Evolutionary conservation across 2,329 filamentous ascomycete genomes (phyloP).

Genomic region (Cercospora brassicicola): DNA sequence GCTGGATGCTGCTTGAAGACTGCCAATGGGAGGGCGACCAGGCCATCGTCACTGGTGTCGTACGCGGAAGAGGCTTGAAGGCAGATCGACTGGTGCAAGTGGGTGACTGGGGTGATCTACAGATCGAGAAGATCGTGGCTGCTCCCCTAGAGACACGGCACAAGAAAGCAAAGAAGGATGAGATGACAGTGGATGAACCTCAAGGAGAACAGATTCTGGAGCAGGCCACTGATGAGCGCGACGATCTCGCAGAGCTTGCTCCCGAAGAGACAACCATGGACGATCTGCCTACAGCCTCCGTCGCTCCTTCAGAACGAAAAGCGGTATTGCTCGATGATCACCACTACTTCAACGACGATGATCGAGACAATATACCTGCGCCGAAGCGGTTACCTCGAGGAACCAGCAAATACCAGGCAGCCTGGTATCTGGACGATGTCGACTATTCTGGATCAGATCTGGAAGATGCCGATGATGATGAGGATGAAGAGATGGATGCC

Average conservation of each 20-base stretch:
- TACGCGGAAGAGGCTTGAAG: constrained; percentile 83
- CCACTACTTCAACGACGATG: constrained; percentile 94
- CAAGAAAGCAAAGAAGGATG: constrained; percentile 53
- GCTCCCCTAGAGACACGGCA: constrained; percentile 64
- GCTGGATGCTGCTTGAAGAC: constrained; percentile 90
- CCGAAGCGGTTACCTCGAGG: constrained; percentile 82
- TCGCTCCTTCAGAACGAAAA: constrained; percentile 59
- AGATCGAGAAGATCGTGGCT: constrained; percentile 83
- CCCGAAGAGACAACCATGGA: constrained; percentile 83
- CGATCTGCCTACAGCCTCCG: constrained; percentile 57
- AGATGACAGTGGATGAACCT: constrained; percentile 68
- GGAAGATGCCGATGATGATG: constrained; percentile 62
- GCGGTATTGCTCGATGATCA: constrained; percentile 94
- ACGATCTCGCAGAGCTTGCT: constrained; percentile 78
- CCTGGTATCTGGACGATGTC: constrained; percentile 84
- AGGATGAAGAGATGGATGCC: constrained; percentile 58
- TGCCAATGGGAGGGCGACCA: constrained; percentile 66
- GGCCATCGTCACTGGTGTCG: constrained; percentile 69
- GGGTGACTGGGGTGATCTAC: constrained; percentile 90
- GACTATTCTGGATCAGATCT: constrained; percentile 85
- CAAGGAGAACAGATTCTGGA: constrained; percentile 63
- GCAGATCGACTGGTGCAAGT: constrained; percentile 87
- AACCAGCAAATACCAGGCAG: constrained; percentile 89
- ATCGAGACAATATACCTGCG: constrained; percentile 59
- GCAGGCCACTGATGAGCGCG: constrained; percentile 72